Percentiles rank a stretch among this genome's conserved stretches.
phyloP scores from a whole-genome alignment of 1,284 basidiomycete species.

The Fistulinella staudtii region DNA sequence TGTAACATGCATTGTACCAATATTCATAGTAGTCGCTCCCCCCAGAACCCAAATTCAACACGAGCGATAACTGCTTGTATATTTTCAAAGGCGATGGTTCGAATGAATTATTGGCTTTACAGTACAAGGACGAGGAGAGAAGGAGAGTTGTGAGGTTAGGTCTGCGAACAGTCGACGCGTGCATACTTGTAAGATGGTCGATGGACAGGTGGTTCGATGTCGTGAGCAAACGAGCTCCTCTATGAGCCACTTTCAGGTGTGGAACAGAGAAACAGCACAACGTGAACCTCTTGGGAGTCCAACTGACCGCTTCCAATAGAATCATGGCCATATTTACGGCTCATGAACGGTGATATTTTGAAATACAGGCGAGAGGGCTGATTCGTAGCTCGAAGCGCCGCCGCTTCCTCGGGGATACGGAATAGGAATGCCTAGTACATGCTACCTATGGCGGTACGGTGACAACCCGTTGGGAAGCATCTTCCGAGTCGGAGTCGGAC shows the following conservation, averaged over 20 bases:
- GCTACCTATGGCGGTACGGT: conserved; percentile 58
- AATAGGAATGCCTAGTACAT: conserved; percentile 81
- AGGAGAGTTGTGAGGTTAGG: conserved; percentile 60
- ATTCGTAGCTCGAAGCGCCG: conserved; percentile 49
- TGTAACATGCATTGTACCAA: too few relatives aligned
- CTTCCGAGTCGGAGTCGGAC: conserved; percentile 36
- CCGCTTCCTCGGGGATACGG: conserved; percentile 65
- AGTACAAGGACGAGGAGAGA: conserved; percentile 72
- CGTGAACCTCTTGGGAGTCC: conserved; percentile 61
- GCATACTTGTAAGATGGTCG: conserved; percentile 71
- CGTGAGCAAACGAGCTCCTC: conserved; percentile 75
- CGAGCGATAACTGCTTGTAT: too few relatives aligned
- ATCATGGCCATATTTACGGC: conserved; percentile 73
- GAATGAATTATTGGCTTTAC: conserved; percentile 67
- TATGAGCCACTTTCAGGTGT: conserved; percentile 30
- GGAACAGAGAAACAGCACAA: conserved; percentile 2
- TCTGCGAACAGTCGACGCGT: conserved; percentile 59
- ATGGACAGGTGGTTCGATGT: conserved; percentile 58
- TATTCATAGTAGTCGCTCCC: too few relatives aligned
- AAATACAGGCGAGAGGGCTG: conserved; percentile 40
- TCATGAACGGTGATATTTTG: conserved; percentile 36
- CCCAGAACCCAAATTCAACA: too few relatives aligned
- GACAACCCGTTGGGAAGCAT: conserved; percentile 19
- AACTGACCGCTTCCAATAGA: conserved; percentile 64
- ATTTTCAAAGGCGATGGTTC: conserved; percentile 85